phyloP scores from a whole-genome alignment of 805 yeast genomes.

The Yarrowia deformans region DNA sequence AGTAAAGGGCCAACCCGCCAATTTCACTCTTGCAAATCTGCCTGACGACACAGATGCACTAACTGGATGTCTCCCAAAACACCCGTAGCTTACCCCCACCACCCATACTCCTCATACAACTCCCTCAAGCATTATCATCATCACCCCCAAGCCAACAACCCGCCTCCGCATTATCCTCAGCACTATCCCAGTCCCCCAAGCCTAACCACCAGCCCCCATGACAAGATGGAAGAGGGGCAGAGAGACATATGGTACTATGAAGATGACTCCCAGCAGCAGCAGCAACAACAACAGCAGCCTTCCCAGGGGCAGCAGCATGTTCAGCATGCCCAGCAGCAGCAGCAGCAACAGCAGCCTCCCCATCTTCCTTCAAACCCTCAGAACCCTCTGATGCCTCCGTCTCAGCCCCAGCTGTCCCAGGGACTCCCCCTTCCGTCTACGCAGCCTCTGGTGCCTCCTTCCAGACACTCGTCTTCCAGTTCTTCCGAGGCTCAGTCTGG shows the following conservation, averaged over 20 bases:
- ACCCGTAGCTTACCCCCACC: conserved; percentile 35
- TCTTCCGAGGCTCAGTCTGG: conserved; percentile 2
- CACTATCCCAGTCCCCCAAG: conserved; percentile 38
- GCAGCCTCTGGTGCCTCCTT: conserved; percentile 4
- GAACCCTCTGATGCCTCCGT: conserved; percentile 16
- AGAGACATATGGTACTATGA: conserved; percentile 38
- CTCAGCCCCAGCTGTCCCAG: conserved; percentile 23
- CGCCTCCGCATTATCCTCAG: conserved; percentile 30
- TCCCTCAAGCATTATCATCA: conserved; percentile 7
- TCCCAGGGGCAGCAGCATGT: neutral
- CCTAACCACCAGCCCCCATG: conserved; percentile 37
- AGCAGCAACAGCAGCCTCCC: conserved; percentile 23
- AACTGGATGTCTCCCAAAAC: conserved; percentile 38
- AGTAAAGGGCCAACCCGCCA: conserved; percentile 25
- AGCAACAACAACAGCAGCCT: neutral
- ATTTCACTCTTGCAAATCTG: conserved; percentile 13
- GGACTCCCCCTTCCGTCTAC: neutral
- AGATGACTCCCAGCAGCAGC: conserved; percentile 24
- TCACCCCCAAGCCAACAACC: neutral
- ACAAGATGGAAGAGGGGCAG: conserved; percentile 39
- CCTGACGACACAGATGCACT: conserved; percentile 32
- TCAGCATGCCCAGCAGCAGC: conserved; percentile 14
- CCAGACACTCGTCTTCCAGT: conserved; percentile 21
- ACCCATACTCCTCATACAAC: conserved; percentile 4
- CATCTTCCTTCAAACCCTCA: conserved; percentile 8